These are phyloP conservation scores for Poa pratensis DNA, from an alignment of 176 grass and related monocot species.

Conservation along the genomic window DNA sequence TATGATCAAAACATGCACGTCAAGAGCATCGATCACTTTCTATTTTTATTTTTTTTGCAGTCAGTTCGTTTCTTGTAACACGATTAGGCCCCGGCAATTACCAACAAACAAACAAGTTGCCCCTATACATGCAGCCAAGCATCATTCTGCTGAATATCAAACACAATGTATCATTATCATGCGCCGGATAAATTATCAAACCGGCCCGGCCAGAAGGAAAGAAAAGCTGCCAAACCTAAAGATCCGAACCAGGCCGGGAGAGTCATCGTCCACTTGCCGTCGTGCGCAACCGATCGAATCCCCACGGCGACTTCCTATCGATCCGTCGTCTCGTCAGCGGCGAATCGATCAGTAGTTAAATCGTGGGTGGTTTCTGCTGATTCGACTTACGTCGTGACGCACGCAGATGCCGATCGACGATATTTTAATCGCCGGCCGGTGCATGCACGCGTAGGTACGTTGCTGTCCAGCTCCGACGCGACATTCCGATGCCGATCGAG, in stretches of 20 bases:
- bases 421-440: neutral
- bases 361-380: conserved; percentile 7
- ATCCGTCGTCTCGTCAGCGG: conserved; percentile 11
- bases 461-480: too few species aligned
- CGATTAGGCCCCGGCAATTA: too few species aligned
- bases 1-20: too few species aligned
- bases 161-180: neutral
- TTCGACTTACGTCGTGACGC: conserved; percentile 35
- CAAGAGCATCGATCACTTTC: too few species aligned
- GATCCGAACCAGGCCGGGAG: conserved; percentile 27
- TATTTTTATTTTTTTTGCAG: too few species aligned
- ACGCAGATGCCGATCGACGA: neutral
- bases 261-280: conserved; percentile 41
- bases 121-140: neutral
- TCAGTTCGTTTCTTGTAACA: too few species aligned
- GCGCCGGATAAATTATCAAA: neutral
- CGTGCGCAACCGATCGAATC: neutral
- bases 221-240: conserved; percentile 15
- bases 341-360: conserved; percentile 33
- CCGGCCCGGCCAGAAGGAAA: neutral
- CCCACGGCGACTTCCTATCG: neutral
- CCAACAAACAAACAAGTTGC: too few species aligned
- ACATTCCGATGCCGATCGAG: neutral
- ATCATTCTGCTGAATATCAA: neutral
- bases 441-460: neutral